Base-by-base conservation (phyloP, 345 rosid species). In the Heritiera fomes region DNA sequence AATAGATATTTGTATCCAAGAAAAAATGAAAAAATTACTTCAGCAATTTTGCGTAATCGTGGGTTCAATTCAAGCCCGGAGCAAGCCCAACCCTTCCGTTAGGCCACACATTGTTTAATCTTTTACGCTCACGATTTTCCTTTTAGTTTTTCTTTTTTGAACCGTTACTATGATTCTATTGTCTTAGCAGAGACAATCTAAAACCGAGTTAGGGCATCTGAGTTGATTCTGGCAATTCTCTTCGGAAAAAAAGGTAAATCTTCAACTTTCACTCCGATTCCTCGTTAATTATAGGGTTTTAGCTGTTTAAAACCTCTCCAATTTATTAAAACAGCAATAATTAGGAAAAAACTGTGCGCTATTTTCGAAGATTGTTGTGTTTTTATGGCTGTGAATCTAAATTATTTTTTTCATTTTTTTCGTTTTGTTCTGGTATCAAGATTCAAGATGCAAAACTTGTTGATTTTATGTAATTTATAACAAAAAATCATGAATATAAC, bases 131-230 rank as follows among this genome's bases (percentile, higher is more conserved):
- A 8, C 45, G 5, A 1, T 6, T 14, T 38, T 40, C 3, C 2
- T 2, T 17, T 28, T 50, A 1, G 1, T 1, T 30, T 45, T 28
- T 20, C n/a, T 68, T 34, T 34, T 34, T 34, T 34, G 3, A 46
- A 23, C 59, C 59, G 4, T 28, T 23, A 5, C 0, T 71, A 23
- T 49, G 45, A 30, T 71, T 30, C 14, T 14, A 18, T 70, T 50
- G 14, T 71, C 41, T 49, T 47, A 28, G 56, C 59, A 30, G 30
- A 60, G 34, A 59, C 63, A 3, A 41, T 23, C 38, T 3, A 17
- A 1, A 8, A 61, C 58, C 30, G 79, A 49, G 61, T 72, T 72
- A 69, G 84, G 84, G 78, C 70, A 81, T 64, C 78, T 18, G 69
- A 67, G 74, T 75, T 73, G 79, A 45, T 78, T 82, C 77, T 23